Evolutionary conservation across 768 basidiomycete genomes (phyloP).

Genomic region (Tubosaeta brunneosetosa): DNA sequence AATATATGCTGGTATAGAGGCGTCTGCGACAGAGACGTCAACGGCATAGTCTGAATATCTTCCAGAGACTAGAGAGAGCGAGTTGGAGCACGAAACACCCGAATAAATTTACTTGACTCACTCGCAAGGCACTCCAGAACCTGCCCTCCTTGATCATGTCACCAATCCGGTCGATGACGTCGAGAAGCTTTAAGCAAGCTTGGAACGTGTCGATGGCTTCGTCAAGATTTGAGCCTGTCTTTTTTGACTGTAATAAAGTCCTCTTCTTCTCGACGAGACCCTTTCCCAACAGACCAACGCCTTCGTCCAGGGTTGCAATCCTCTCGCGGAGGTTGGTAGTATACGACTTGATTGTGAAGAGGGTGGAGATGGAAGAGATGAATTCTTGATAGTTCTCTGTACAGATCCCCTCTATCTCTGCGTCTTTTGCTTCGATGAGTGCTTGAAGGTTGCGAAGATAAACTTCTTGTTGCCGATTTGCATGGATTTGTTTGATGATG

Average conservation of each 20-base stretch:
- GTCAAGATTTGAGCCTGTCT: conserved; percentile 91
- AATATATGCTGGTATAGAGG: conserved; percentile 90
- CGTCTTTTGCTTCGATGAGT: conserved; percentile 93
- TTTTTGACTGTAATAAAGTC: conserved; percentile 80
- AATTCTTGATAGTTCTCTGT: conserved; percentile 98
- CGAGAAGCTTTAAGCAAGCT: conserved; percentile 86
- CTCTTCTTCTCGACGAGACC: conserved; percentile 93
- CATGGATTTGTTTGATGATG: conserved; percentile 90
- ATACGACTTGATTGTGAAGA: conserved; percentile 93
- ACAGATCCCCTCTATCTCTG: conserved; percentile 95
- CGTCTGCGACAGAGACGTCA: conserved; percentile 85
- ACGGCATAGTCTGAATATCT: conserved; percentile 88
- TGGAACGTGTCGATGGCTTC: conserved; percentile 96
- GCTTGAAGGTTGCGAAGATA: conserved; percentile 81
- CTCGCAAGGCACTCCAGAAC: conserved; percentile 95
- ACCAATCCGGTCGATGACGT: conserved; percentile 87
- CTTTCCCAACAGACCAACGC: conserved; percentile 82
- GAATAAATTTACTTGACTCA: conserved; percentile 38
- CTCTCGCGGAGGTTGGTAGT: conserved; percentile 91
- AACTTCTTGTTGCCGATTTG: conserved; percentile 80
- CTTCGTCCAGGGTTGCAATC: conserved; percentile 83
- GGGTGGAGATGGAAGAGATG: conserved; percentile 92
- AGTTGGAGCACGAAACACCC: conserved; percentile 29
- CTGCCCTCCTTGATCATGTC: conserved; percentile 91
- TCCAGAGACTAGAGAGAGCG: conserved; percentile 72